These are phyloP conservation scores for Medicago arabica DNA, from an alignment of 306 rosid genomes.

Conservation along the genomic window DNA sequence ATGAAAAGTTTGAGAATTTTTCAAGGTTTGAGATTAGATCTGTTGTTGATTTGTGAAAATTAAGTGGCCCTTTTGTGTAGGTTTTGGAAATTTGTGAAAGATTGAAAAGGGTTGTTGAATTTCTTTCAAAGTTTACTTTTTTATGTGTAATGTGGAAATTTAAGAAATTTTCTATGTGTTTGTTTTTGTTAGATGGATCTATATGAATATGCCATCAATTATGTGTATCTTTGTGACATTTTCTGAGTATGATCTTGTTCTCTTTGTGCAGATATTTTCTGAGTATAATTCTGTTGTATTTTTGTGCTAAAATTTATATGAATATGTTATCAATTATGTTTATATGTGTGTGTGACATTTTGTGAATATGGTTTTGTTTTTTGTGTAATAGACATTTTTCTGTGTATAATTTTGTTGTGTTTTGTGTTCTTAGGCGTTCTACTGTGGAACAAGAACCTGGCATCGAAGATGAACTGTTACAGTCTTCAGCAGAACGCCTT, in stretches of 20 bases:
- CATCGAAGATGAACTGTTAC: slow-evolving; percentile 68
- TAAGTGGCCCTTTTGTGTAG: not conserved
- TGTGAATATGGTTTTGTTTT: slow-evolving; percentile 1
- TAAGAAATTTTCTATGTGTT: not conserved
- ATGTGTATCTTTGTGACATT: not conserved
- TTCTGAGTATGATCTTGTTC: slow-evolving; percentile 4
- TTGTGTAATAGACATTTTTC: not conserved
- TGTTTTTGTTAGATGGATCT: slow-evolving; percentile 7
- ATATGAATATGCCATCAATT: not conserved
- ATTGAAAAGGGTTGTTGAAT: slow-evolving; percentile 10
- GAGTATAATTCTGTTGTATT: slow-evolving; percentile 3
- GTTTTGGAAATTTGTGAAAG: slow-evolving; percentile 22
- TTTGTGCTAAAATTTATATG: not conserved
- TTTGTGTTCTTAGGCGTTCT: slow-evolving; percentile 63
- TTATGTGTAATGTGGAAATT: not conserved
- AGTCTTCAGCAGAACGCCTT: slow-evolving; percentile 85
- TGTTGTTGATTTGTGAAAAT: slow-evolving; percentile 36
- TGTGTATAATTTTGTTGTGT: slow-evolving; percentile 13
- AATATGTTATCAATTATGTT: not conserved
- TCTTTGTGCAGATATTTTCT: not conserved
- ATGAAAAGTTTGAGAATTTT: not conserved
- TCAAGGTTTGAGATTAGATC: slow-evolving; percentile 52
- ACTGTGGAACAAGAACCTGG: slow-evolving; percentile 45
- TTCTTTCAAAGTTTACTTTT: not conserved
- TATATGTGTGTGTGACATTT: not conserved